Evolutionary conservation across 805 yeast species (phyloP).

Genomic region (Myxozyma melibiosi): DNA sequence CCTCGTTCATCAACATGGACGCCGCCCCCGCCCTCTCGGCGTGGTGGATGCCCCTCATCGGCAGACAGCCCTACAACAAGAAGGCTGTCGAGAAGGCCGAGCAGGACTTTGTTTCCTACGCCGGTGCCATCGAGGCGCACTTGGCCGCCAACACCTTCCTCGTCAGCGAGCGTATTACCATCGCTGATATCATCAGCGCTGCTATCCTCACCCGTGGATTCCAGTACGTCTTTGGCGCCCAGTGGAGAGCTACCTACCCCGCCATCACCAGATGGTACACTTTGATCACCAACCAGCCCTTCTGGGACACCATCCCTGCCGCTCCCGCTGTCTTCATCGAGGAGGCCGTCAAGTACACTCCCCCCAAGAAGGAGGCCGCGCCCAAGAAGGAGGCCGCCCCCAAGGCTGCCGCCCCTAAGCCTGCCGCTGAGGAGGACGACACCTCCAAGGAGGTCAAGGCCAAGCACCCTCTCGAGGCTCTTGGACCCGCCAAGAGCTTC

Average conservation of each 20-base stretch:
- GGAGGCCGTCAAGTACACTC: conserved; percentile 65
- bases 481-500: conserved; percentile 70
- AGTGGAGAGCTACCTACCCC: conserved; percentile 67
- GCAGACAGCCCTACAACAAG: conserved; percentile 76
- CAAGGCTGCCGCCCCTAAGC: conserved; percentile 37
- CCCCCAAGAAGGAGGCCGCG: conserved; percentile 73
- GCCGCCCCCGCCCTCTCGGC: conserved; percentile 51
- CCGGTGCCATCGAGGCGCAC: conserved; percentile 50
- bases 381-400: conserved; percentile 40
- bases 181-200: conserved; percentile 67
- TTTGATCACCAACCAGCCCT: conserved; percentile 52
- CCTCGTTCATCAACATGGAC: conserved; percentile 75
- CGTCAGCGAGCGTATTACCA: conserved; percentile 65
- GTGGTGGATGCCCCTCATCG: conserved; percentile 63
- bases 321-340: conserved; percentile 58
- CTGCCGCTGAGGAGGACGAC: conserved; percentile 41
- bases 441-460: conserved; percentile 53
- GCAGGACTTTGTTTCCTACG: conserved; percentile 35
- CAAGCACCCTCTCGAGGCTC: conserved; percentile 86
- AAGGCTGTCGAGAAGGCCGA: conserved; percentile 56
- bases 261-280: conserved; percentile 70
- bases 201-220: conserved; percentile 57
- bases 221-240: conserved; percentile 59
- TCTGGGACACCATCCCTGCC: conserved; percentile 52
- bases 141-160: conserved; percentile 64